phyloP scores from a whole-genome alignment of 495 filamentous ascomycete genomes.

The Trichoderma gamsii region DNA sequence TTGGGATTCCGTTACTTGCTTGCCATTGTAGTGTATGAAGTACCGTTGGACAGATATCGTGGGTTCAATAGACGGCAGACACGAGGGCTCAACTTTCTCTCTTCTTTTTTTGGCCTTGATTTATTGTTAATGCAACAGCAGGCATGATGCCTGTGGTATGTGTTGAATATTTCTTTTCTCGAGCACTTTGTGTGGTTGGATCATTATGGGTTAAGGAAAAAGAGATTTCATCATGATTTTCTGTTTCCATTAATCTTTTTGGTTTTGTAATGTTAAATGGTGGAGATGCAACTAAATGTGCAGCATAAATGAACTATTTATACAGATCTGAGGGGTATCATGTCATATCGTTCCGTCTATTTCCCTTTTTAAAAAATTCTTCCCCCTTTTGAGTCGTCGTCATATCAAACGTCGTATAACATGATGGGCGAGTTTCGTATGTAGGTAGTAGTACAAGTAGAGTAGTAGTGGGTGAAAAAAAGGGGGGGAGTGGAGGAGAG shows the following conservation, averaged over 20 bases:
- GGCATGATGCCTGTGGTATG: too few species aligned
- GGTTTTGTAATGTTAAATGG: too few species aligned
- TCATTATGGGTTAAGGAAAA: too few species aligned
- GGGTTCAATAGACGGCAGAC: neutral
- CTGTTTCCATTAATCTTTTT: too few species aligned
- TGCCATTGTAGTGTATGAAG: neutral
- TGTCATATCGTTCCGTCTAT: neutral
- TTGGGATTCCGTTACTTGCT: neutral
- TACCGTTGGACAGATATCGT: neutral
- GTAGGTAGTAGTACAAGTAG: neutral
- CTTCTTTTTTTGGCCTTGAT: neutral
- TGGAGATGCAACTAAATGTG: too few species aligned
- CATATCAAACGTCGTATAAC: neutral
- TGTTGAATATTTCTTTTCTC: too few species aligned
- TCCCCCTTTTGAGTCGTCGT: neutral
- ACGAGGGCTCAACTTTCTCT: neutral
- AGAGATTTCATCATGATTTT: too few species aligned
- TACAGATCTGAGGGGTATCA: slow-evolving; percentile 3
- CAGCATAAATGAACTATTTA: neutral
- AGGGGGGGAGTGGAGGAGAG: neutral
- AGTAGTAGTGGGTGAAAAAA: neutral
- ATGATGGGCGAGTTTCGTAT: neutral
- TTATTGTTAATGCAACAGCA: neutral
- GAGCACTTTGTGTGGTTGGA: too few species aligned
- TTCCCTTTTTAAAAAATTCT: neutral